phyloP scores from a whole-genome alignment of 2,329 filamentous ascomycete species.

The Nemania sp. region DNA sequence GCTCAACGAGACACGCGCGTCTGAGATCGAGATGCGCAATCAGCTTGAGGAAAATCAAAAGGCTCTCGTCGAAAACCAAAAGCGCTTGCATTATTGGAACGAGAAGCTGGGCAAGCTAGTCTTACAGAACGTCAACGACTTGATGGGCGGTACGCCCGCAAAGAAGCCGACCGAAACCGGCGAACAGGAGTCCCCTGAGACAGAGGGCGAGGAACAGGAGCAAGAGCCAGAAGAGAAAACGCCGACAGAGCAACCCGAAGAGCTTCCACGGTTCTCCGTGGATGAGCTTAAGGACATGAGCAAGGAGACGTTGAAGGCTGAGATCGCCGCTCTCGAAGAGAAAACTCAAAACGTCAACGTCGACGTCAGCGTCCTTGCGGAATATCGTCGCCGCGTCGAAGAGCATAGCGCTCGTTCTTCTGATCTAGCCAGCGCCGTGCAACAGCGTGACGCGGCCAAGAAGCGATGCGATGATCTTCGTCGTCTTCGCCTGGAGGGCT shows the following conservation, averaged over 20 bases:
- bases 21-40: conserved; percentile 98
- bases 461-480: conserved; percentile 91
- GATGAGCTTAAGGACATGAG: conserved; percentile 71
- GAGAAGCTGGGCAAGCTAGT: conserved; percentile 85
- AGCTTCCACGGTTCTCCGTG: conserved; percentile 77
- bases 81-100: conserved; percentile 81
- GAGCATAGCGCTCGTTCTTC: conserved; percentile 81
- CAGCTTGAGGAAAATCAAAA: conserved; percentile 97
- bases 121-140: conserved; percentile 78
- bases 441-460: conserved; percentile 83
- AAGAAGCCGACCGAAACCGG: conserved; percentile 33
- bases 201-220: conserved; percentile 32
- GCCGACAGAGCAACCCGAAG: conserved; percentile 48
- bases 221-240: conserved; percentile 30
- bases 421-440: conserved; percentile 79
- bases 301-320: conserved; percentile 63
- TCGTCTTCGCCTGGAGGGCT: conserved; percentile 86
- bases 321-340: conserved; percentile 66
- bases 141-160: conserved; percentile 49
- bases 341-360: conserved; percentile 84
- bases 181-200: conserved; percentile 17
- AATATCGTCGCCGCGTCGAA: conserved; percentile 84
- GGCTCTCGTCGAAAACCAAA: conserved; percentile 81
- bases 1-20: conserved; percentile 83
- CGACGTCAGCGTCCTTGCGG: conserved; percentile 84